Conservation (phyloP, 805 yeast genomes). For the Lipomyces chichibuensis region DNA sequence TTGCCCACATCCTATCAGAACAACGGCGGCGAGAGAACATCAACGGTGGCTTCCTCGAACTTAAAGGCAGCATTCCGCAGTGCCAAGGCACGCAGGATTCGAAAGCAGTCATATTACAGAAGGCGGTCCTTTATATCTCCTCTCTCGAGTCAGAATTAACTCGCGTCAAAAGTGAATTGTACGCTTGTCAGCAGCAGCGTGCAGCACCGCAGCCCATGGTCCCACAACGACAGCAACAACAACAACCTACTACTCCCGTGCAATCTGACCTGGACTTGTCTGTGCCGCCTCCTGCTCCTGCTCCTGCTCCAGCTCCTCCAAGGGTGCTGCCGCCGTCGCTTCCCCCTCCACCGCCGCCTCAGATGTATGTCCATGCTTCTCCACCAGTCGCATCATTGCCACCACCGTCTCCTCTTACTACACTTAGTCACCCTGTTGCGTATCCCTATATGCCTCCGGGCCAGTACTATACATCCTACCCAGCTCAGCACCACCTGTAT, state of each 20-base stretch:
- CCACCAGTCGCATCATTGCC: not conserved
- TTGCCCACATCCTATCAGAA: conserved; percentile 52
- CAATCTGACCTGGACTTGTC: not conserved
- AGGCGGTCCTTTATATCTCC: conserved; percentile 51
- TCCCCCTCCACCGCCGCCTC: conserved; percentile 3
- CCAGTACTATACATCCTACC: conserved; percentile 1
- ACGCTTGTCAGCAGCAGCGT: not conserved
- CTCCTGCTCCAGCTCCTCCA: not conserved
- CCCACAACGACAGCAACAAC: conserved; percentile 2
- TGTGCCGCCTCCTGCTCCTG: not conserved
- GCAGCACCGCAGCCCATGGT: not conserved
- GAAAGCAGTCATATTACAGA: conserved; percentile 51
- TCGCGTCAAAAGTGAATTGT: conserved; percentile 29
- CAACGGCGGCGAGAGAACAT: conserved; percentile 53
- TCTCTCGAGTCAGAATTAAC: conserved; percentile 44
- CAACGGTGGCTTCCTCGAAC: conserved; percentile 51
- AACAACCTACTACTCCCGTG: conserved; percentile 3
- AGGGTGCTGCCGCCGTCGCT: not conserved
- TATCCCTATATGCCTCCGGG: not conserved
- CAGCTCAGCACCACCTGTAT: not conserved
- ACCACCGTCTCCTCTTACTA: not conserved
- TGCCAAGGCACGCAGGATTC: conserved; percentile 51
- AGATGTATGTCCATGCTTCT: not conserved
- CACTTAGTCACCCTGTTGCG: not conserved
- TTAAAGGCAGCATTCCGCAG: conserved; percentile 49